A percentile compares a stretch with the other conserved stretches of the same genome.
Evolutionary conservation across 164 flowering plant species (phyloP).

Genomic region (Paratinospora sagittata): DNA sequence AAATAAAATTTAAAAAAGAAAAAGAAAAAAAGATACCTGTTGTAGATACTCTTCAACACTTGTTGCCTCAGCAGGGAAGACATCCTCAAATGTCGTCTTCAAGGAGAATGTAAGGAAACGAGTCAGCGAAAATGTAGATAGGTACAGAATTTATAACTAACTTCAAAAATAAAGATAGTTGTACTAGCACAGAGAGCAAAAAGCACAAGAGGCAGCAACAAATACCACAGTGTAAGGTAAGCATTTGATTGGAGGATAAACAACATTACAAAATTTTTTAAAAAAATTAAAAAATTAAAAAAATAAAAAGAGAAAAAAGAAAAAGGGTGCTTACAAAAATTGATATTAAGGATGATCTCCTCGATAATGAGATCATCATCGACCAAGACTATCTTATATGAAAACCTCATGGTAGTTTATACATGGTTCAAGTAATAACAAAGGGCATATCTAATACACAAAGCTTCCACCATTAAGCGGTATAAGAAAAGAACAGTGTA

Average conservation of each 20-base stretch:
- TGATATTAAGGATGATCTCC: not conserved
- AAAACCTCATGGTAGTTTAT: not conserved
- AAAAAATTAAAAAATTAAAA: too few species aligned
- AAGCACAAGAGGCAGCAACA: not conserved
- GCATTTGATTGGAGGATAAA: not conserved
- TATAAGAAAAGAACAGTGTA: too few species aligned
- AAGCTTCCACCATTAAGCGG: too few species aligned
- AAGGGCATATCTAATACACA: too few species aligned
- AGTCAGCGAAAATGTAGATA: not conserved
- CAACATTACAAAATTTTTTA: too few species aligned
- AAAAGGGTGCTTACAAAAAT: not conserved
- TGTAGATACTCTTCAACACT: constrained; percentile 88
- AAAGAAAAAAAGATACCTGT: constrained; percentile 49
- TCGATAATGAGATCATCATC: too few species aligned
- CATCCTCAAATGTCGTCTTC: constrained; percentile 96
- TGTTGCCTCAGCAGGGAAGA: constrained; percentile 91
- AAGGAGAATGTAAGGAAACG: constrained; percentile 4
- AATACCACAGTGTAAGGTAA: not conserved
- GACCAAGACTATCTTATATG: not conserved
- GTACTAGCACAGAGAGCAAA: too few species aligned
- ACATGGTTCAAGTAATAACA: not conserved
- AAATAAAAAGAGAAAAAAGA: too few species aligned
- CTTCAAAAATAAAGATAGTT: not conserved
- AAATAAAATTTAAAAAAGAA: too few species aligned
- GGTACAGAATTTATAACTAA: not conserved